phyloP scores from a whole-genome alignment of 1,139 yeast genomes.

The Yamadazyma conglobata region DNA sequence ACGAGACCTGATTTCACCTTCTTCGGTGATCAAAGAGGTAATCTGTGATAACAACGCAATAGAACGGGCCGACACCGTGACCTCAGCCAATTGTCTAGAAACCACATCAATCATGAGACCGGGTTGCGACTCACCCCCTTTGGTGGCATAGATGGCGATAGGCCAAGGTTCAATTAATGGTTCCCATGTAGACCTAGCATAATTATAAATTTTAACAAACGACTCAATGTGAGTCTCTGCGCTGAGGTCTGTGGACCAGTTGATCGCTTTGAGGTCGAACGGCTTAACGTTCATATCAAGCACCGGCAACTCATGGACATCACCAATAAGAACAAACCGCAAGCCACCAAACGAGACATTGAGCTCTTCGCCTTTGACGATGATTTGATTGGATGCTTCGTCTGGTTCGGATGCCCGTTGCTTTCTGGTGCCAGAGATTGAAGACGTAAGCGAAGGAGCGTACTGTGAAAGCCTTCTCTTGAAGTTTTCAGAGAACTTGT shows the following conservation, averaged over 20 bases:
- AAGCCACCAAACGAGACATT: conserved; percentile 74
- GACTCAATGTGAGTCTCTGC: conserved; percentile 71
- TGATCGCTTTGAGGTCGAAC: conserved; percentile 65
- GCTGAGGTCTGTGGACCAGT: conserved; percentile 88
- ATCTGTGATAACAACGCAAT: conserved; percentile 75
- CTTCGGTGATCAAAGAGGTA: conserved; percentile 52
- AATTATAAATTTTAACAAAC: conserved; percentile 78
- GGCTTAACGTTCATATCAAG: conserved; percentile 77
- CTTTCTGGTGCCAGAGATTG: conserved; percentile 23
- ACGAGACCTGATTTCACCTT: conserved; percentile 56
- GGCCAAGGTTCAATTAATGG: conserved; percentile 91
- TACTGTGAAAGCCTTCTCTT: conserved; percentile 55
- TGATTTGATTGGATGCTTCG: conserved; percentile 16
- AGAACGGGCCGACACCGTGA: conserved; percentile 79
- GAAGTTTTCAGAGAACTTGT: conserved; percentile 59
- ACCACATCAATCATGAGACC: conserved; percentile 58
- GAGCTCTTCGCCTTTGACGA: conserved; percentile 70
- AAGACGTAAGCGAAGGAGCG: conserved; percentile 62
- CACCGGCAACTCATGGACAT: conserved; percentile 89
- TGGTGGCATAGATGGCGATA: conserved; percentile 67
- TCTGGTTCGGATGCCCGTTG: conserved; percentile 20
- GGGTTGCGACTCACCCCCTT: conserved; percentile 40
- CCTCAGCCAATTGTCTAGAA: conserved; percentile 73
- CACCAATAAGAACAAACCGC: conserved; percentile 86
- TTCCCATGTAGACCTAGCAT: conserved; percentile 94